Percentiles rank a stretch among this genome's conserved stretches.
Evolutionary conservation across 805 yeast species (phyloP).

Genomic region (Kazachstania psychrophila): DNA sequence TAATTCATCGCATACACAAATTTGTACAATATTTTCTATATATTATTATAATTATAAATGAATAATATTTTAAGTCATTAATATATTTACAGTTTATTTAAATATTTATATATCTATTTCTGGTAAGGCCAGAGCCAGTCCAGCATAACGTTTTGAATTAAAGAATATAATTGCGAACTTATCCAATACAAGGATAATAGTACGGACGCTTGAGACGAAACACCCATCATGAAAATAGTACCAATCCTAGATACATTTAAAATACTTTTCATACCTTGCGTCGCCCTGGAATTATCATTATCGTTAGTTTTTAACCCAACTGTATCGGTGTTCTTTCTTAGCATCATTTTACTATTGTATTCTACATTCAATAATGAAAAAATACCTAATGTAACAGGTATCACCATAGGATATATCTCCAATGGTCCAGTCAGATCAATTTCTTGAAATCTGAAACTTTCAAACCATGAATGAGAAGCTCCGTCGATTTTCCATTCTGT

Average conservation of each 20-base stretch:
- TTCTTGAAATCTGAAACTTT: conserved; percentile 35
- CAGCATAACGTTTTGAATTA: conserved; percentile 62
- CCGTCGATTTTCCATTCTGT: conserved; percentile 45
- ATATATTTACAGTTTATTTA: not conserved
- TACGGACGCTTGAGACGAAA: conserved; percentile 78
- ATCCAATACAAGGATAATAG: conserved; percentile 85
- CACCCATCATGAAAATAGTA: conserved; percentile 70
- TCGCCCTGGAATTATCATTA: conserved; percentile 15
- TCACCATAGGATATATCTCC: conserved; percentile 54
- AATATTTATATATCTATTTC: conserved; percentile 2
- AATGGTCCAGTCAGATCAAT: conserved; percentile 49
- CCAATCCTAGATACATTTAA: conserved; percentile 66
- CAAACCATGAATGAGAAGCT: conserved; percentile 19
- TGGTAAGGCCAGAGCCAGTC: conserved; percentile 51
- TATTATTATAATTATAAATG: not conserved
- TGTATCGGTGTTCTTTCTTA: conserved; percentile 6
- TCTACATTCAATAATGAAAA: conserved; percentile 71
- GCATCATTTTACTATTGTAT: conserved; percentile 62
- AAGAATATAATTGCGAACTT: conserved; percentile 69
- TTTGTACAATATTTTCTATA: not conserved
- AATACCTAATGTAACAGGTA: conserved; percentile 67
- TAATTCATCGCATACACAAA: not conserved
- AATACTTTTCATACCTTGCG: conserved; percentile 36
- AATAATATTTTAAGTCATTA: not conserved
- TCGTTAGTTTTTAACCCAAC: conserved; percentile 18